Evolutionary conservation across 2,329 filamentous ascomycete genomes (phyloP), one percentile per base, ranked within the genome.

Genomic region (Fusarium buharicum): DNA sequence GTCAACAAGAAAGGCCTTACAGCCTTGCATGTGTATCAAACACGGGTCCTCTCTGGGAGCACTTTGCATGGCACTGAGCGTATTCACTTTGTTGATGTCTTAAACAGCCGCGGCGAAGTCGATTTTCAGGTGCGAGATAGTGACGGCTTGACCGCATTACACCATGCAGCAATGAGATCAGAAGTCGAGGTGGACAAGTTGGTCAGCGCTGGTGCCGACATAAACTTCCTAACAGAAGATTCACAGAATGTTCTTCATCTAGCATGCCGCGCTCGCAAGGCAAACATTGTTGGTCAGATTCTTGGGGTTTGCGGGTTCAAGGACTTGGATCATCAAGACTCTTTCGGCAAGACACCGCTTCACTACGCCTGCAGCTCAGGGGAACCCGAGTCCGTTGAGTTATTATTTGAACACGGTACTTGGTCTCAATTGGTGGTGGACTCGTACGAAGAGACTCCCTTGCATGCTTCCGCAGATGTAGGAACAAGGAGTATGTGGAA

Each of bases 321-420:
- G 2, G 20, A 66, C 3, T 12, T 69, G 2, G 59, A 69, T 6
- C 59, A 64, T 20, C 13, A 40, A 8, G 66, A 69, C n/a, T 2
- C 13, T 1, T 41, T 43, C 51, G 59, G 62, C 0, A 58, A 59
- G 53, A 68, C 67, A 5, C 66, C 67, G 3, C 48, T 69, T 1
- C 44, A 64, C 28, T 66, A 66, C 24, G 66, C 67, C 4, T 66
- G 62, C 6, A 48, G 33, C 16, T 69, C 67, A 4, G 66, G 67
- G 9, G 56, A 68, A 4, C 16, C 54, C 0, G 67, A 69, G 24
- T 60, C 38, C 2, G 62, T 69, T 1, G 44, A 44, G 2, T 36
- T 61, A 7, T 62, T 69, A 1, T 48, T 69, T 9, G 24, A 44
- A 4, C 22, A 57, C 13, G 62, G 64, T 24, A 24, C 4, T 11